Base-by-base conservation (phyloP, 2,329 filamentous ascomycete species). In the Diaporthe longicolla region DNA sequence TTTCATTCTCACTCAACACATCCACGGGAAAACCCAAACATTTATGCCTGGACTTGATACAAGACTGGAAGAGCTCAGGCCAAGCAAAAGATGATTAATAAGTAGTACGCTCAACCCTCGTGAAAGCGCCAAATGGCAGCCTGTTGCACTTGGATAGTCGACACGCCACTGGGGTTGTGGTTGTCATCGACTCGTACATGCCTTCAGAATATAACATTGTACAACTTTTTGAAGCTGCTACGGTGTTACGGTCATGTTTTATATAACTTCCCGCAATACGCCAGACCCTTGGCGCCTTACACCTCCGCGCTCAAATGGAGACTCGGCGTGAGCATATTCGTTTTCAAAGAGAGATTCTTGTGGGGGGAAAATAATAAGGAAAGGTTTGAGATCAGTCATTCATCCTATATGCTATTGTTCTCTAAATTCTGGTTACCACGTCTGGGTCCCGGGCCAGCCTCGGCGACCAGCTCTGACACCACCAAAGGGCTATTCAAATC, bases 401-500 rank as follows among this genome's bases (percentile, higher is more conserved):
- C 2, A 40, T 59, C 10, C 21, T 32, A 13, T 57, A 13, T 35
- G 4, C 54, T 57, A 32, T 4, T 1, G 13, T 57, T 29, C 21
- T 4, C 11, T 57, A 13, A 8, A 11, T 29, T 11, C 13, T 19
- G 1, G 21, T 57, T 17, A 29, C 10, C 19, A 24, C 29, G 8
- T 2, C 21, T 57, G 15, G 15, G 13, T n/a, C 4, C 6, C 26
- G 15, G 13, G n/a, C 26, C 24, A 50, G 17, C 21, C 26, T 43
- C 59, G n/a, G 40, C 11, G 17, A 17, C 26, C 26, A 32, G 19
- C 24, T 65, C 59, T 50, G 6, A 43, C 58, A 65, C 35, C 26
- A 21, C 8, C n/a, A 65, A 26, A 13, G 40, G 19, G 59, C 40
- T 65, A 19, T 65, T 65, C 40, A 65, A 50, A 26, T 65, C 59